Evolutionary conservation across 2,329 filamentous ascomycete species (phyloP).

Genomic region (Verticillium tricorpus): DNA sequence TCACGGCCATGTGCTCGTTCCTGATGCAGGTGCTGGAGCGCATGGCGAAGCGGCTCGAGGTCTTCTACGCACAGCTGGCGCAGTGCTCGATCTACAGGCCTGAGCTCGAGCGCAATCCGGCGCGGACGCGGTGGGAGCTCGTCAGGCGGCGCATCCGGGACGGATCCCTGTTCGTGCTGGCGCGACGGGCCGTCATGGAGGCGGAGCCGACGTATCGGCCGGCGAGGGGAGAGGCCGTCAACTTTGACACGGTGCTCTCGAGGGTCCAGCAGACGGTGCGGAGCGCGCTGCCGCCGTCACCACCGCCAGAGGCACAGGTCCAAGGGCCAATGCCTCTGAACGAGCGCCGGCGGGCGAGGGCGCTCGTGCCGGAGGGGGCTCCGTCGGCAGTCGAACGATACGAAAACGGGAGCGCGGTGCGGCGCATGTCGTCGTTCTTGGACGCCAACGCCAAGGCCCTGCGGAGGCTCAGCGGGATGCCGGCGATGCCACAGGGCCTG

Average conservation of each 20-base stretch:
- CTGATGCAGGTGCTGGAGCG: conserved; percentile 48
- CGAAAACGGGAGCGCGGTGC: conserved; percentile 35
- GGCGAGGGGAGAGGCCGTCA: conserved; percentile 26
- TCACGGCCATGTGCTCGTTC: conserved; percentile 38
- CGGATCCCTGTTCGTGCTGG: conserved; percentile 46
- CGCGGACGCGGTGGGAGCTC: conserved; percentile 46
- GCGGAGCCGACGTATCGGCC: conserved; percentile 18
- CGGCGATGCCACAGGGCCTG: conserved; percentile 20
- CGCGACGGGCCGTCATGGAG: conserved; percentile 28
- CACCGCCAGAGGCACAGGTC: conserved; percentile 7
- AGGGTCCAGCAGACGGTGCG: conserved; percentile 30
- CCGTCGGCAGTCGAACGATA: conserved; percentile 33
- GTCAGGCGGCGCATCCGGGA: conserved; percentile 43
- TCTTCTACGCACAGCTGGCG: conserved; percentile 47
- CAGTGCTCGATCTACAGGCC: conserved; percentile 45
- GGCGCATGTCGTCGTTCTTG: conserved; percentile 39
- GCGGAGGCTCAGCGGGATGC: conserved; percentile 32
- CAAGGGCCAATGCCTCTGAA: neutral
- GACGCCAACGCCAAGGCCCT: conserved; percentile 38
- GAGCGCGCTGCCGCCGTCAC: conserved; percentile 18
- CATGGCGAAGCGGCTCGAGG: conserved; percentile 45
- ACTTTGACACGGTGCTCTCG: conserved; percentile 40
- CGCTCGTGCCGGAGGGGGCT: conserved; percentile 24
- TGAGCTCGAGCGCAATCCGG: conserved; percentile 47
- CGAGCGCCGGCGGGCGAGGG: conserved; percentile 35